Evolutionary conservation across 2,329 filamentous ascomycete species (phyloP).

Genomic region (Basipetospora chlamydospora): DNA sequence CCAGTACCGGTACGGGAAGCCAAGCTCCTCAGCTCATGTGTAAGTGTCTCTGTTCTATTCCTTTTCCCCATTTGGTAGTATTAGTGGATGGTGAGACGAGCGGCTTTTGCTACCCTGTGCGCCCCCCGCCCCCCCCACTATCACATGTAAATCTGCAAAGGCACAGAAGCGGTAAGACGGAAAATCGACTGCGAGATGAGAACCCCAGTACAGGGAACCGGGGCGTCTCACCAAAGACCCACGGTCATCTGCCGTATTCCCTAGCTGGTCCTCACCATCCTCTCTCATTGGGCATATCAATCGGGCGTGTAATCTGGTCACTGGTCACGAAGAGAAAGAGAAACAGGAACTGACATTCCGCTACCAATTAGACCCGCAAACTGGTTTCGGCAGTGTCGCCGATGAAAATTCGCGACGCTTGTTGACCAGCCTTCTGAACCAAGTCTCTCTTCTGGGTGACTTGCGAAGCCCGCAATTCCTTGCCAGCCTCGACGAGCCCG

Average conservation of each 20-base stretch:
- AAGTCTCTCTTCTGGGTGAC: constrained; percentile 4
- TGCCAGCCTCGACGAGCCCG: constrained; percentile 32
- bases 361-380: constrained; percentile 1
- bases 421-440: constrained; percentile 4
- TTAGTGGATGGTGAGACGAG: no score
- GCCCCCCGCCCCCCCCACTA: not conserved
- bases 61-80: no score
- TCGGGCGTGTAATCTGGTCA: no score
- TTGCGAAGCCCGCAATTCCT: constrained; percentile 22
- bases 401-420: constrained; percentile 3
- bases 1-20: constrained; percentile 18
- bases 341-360: not conserved
- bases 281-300: no score
- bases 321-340: not conserved
- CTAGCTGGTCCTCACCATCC: no score
- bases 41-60: constrained; percentile 20
- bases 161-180: not conserved
- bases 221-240: no score
- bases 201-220: no score
- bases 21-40: constrained; percentile 33
- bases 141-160: constrained; percentile 3
- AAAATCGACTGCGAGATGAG: no score
- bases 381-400: not conserved
- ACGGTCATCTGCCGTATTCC: no score
- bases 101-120: no score